These are phyloP conservation scores for Yarrowia sp. DNA, from an alignment of 805 yeast species.

Conservation along the genomic window DNA sequence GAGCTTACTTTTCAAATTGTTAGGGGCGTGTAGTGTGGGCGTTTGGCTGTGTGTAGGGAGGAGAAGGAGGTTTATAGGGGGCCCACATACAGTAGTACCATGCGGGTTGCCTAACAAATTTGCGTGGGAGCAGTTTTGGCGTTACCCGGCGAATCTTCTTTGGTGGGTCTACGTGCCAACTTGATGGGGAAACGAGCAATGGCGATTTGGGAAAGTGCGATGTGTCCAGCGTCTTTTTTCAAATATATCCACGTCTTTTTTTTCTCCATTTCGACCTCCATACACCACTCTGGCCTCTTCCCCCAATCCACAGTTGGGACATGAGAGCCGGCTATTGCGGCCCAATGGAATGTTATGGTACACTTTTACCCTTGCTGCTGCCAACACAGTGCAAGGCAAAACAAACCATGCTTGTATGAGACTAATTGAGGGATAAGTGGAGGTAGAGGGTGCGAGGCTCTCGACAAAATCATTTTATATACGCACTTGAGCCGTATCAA, in stretches of 20 bases:
- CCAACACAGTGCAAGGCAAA: not conserved
- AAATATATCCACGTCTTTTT: not conserved
- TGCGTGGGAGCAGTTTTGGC: slow-evolving; percentile 22
- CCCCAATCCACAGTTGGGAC: not conserved
- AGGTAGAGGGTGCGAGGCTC: not conserved
- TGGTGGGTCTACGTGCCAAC: not conserved
- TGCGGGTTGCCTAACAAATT: slow-evolving; percentile 27
- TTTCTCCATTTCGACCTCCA: not conserved
- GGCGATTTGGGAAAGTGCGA: not conserved
- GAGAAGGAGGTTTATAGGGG: slow-evolving; percentile 25
- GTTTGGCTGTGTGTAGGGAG: slow-evolving; percentile 13
- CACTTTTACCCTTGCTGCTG: slow-evolving; percentile 19
- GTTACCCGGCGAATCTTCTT: slow-evolving; percentile 25
- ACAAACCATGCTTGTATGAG: not conserved
- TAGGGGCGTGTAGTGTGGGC: slow-evolving; percentile 20
- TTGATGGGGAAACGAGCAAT: not conserved
- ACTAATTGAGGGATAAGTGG: not conserved
- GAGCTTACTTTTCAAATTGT: slow-evolving; percentile 22
- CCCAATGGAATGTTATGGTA: slow-evolving; percentile 24
- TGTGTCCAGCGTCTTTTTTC: not conserved
- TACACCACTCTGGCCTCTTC: not conserved
- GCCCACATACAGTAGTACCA: slow-evolving; percentile 7
- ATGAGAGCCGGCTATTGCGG: slow-evolving; percentile 10
- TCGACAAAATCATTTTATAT: no score
- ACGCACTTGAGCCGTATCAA: no score